Conservation (phyloP, 2,329 filamentous ascomycete species). For the Exophiala mesophila region DNA sequence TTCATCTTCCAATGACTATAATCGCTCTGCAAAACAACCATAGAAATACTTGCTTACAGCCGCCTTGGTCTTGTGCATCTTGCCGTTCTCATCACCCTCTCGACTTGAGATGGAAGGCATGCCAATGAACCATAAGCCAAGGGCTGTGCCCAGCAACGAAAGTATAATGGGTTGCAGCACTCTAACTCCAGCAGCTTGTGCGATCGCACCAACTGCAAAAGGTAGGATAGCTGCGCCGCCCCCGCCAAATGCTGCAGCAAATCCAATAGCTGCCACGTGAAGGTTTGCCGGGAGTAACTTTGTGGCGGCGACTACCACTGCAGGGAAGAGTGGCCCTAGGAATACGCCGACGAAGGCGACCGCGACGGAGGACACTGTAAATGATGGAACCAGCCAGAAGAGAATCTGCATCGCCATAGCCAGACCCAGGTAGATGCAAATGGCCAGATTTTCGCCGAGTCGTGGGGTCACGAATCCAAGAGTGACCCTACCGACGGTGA, state of each 20-base stretch:
- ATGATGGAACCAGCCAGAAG: constrained; percentile 76
- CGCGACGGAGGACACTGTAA: constrained; percentile 67
- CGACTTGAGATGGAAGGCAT: constrained; percentile 34
- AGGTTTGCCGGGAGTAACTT: constrained; percentile 68
- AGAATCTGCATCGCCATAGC: constrained; percentile 63
- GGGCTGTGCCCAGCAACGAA: constrained; percentile 48
- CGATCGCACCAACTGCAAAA: constrained; percentile 43
- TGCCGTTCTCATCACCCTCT: constrained; percentile 28
- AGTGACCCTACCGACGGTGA: constrained; percentile 67
- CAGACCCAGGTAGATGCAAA: constrained; percentile 58
- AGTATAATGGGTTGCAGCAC: constrained; percentile 58
- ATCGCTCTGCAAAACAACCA: constrained; percentile 7
- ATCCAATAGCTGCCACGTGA: constrained; percentile 76
- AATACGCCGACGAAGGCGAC: constrained; percentile 73
- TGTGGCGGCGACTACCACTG: constrained; percentile 66
- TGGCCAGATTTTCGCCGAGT: constrained; percentile 62
- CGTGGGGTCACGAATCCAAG: constrained; percentile 70
- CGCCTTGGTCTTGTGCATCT: constrained; percentile 3
- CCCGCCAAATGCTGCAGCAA: constrained; percentile 72
- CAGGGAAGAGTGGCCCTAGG: constrained; percentile 73
- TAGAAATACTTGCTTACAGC: constrained; percentile 3
- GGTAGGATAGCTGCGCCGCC: constrained; percentile 55
- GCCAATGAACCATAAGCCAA: constrained; percentile 46
- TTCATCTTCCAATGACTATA: too few relatives aligned
- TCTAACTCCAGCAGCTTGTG: constrained; percentile 53